These are phyloP conservation scores for Chlorokybus atmophyticus DNA, from an alignment of 139 green algal genomes.

Conservation along the genomic window DNA sequence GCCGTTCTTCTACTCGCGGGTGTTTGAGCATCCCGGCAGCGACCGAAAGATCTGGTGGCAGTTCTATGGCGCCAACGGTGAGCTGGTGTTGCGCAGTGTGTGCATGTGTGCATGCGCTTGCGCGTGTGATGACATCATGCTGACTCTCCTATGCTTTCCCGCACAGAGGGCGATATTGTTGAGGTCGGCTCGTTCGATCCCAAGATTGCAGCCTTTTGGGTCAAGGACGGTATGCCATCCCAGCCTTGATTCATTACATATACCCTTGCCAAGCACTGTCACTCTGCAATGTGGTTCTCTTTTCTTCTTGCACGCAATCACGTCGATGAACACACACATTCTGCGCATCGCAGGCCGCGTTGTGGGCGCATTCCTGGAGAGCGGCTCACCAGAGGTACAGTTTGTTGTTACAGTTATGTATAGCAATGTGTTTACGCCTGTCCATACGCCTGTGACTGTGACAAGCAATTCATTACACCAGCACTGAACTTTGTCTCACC, in stretches of 20 bases:
- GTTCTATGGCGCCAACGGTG: conserved; percentile 27
- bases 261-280: background rate
- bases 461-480: background rate
- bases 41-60: conserved; percentile 19
- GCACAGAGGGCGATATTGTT: conserved; percentile 6
- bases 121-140: too few relatives aligned
- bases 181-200: conserved; percentile 51
- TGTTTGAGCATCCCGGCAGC: conserved; percentile 42
- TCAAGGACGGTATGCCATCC: conserved; percentile 30
- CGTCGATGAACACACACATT: background rate
- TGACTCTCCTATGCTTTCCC: too few relatives aligned
- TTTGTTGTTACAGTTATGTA: conserved; percentile 3
- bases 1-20: conserved; percentile 78
- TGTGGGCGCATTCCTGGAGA: conserved; percentile 67
- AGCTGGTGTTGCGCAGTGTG: too few relatives aligned
- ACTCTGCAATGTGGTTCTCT: background rate
- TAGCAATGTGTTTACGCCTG: conserved; percentile 1
- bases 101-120: too few relatives aligned
- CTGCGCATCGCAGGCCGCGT: conserved; percentile 22
- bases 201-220: conserved; percentile 43
- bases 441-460: background rate
- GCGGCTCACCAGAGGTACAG: conserved; percentile 40
- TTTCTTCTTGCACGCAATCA: conserved; percentile 18
- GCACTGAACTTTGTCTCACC: conserved; percentile 4
- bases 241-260: background rate